Base-by-base conservation (phyloP, 2,329 filamentous ascomycete species). In the Phyllosticta ampelicida region DNA sequence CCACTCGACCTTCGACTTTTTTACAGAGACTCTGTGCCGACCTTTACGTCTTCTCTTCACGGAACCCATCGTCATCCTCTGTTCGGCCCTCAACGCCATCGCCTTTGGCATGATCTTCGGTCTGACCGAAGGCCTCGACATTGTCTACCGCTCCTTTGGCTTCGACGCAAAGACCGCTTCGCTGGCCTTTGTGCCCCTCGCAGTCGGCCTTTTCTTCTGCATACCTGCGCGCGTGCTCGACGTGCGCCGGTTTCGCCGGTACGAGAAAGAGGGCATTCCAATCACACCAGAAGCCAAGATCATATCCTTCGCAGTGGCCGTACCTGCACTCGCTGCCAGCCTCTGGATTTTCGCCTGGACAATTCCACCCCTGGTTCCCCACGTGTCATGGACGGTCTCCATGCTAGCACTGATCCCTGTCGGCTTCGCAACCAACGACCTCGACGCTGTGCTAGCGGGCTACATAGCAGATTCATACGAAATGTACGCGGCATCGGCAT, bases 41-140 rank as follows among this genome's bases (percentile, higher is more conserved):
- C 57, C 57, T 1, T 30, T 52, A n/a, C 53, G 53, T 28, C 50
- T 59, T 11, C 57, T 59, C 19, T 52, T 59, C 48, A 59, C 57
- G 26, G 57, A 59, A n/a, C 57, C 57, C n/a, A 59, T 59, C 53
- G 50, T 59, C 57, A 56, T 59, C 16, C 50, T 56, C 29, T 58
- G 50, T 26, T 51, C 58, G 3, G 55, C 49, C 2, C 36, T 56
- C 19, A 53, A 54, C 54, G 44, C 54, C 30, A 50, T 60, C 16
- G 30, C 54, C 11, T 60, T 51, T 18, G 58, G 36, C 30, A 48
- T 60, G 30, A 54, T 58, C 9, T 60, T 52, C 20, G 36, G 48
- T 5, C 51, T 60, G 2, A 53, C 57, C n/a, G 64, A 64, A 51
- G 61, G 60, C 8, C 48, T 59, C 13, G 26, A 30, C 19, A 28